These are phyloP conservation scores for Cucumis cinereus DNA, from an alignment of 306 rosid genomes.

Conservation along the genomic window DNA sequence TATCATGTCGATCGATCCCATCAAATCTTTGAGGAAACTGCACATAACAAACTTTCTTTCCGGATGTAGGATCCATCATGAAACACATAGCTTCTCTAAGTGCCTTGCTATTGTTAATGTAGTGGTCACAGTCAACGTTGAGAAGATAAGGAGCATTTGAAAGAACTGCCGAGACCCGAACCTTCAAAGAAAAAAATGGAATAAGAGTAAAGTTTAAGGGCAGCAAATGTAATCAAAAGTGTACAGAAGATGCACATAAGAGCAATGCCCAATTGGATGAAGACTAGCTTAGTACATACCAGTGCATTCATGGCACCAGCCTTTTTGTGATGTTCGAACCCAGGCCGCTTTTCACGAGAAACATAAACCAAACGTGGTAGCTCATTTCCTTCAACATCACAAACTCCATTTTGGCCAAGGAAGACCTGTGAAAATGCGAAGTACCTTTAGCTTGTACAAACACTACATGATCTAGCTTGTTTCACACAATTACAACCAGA, in stretches of 20 bases:
- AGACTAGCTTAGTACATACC: conserved; percentile 20
- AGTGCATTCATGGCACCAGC: conserved; percentile 97
- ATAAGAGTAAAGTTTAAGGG: conserved; percentile 9
- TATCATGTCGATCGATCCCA: conserved; percentile 89
- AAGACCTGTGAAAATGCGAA: conserved; percentile 37
- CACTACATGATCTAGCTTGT: not conserved
- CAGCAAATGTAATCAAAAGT: not conserved
- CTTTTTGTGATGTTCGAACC: conserved; percentile 93
- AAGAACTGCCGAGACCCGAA: conserved; percentile 75
- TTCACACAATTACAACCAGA: not conserved
- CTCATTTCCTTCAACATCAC: conserved; percentile 78
- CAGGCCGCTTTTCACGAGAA: conserved; percentile 95
- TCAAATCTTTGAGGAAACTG: conserved; percentile 98
- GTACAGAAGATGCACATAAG: not conserved
- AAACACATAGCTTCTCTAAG: conserved; percentile 97
- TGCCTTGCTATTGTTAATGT: conserved; percentile 95
- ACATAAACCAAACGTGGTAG: conserved; percentile 81
- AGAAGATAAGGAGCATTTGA: conserved; percentile 85
- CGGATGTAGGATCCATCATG: conserved; percentile 95
- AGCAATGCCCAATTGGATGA: not conserved
- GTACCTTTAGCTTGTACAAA: not conserved
- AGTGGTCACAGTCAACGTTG: conserved; percentile 96
- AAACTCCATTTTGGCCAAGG: conserved; percentile 77
- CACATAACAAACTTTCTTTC: conserved; percentile 88
- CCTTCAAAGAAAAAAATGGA: conserved; percentile 24